These are phyloP conservation scores for Nannizzia gypsea DNA, from an alignment of 2,329 filamentous ascomycete genomes.

Conservation along the genomic window DNA sequence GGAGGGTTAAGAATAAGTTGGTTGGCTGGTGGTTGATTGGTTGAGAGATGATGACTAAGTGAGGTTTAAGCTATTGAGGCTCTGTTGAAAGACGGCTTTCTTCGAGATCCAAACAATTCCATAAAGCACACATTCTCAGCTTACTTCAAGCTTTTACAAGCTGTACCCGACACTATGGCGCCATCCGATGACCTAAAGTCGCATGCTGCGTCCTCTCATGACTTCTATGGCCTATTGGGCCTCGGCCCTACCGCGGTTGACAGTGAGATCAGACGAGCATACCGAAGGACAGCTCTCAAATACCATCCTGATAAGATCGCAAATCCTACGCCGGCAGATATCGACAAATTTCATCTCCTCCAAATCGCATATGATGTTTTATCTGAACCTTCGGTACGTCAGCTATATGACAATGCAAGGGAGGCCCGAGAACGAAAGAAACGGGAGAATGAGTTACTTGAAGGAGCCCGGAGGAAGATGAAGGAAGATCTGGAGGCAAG, in stretches of 20 bases:
- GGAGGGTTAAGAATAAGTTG: no score
- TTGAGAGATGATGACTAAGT: neutral
- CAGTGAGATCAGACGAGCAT: slow-evolving; percentile 69
- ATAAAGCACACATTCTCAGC: neutral
- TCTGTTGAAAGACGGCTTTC: neutral
- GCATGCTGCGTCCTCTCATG: slow-evolving; percentile 50
- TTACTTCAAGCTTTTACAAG: neutral
- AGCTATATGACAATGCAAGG: slow-evolving; percentile 65
- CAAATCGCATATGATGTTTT: slow-evolving; percentile 81
- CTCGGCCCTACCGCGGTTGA: slow-evolving; percentile 54
- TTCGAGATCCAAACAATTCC: neutral
- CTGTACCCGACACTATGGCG: slow-evolving; percentile 18
- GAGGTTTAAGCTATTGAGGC: neutral
- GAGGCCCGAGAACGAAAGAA: slow-evolving; percentile 58
- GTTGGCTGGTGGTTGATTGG: no score
- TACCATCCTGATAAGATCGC: slow-evolving; percentile 90
- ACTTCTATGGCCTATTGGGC: slow-evolving; percentile 68
- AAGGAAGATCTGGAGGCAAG: slow-evolving; percentile 75
- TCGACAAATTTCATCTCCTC: slow-evolving; percentile 72
- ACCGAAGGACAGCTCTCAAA: slow-evolving; percentile 73
- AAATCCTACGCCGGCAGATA: slow-evolving; percentile 52
- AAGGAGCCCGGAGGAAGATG: slow-evolving; percentile 60
- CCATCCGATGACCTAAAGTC: slow-evolving; percentile 39
- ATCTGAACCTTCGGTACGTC: slow-evolving; percentile 55
- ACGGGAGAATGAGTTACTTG: slow-evolving; percentile 60